Percentiles rank a stretch among this genome's conserved stretches.
Conservation (phyloP, 1,284 basidiomycete genomes). For the Mycosarcoma mackinlayi region DNA sequence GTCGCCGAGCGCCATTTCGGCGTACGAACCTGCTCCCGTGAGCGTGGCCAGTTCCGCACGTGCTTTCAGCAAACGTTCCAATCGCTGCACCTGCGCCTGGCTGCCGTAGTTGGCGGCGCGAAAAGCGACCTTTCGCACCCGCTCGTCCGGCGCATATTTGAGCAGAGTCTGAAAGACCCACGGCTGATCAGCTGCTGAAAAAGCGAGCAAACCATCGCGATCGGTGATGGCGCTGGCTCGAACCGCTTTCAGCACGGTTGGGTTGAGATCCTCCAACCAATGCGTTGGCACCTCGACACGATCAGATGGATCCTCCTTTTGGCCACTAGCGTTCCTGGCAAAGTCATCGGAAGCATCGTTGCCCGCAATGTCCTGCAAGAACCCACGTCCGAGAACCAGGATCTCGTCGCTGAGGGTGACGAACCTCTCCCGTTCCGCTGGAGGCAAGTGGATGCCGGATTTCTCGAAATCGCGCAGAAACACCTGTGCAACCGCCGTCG, state of each 20-base stretch:
- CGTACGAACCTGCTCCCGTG: constrained; percentile 60
- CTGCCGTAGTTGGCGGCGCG: constrained; percentile 63
- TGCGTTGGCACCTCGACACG: constrained; percentile 42
- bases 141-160: constrained; percentile 82
- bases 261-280: constrained; percentile 50
- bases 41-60: constrained; percentile 61
- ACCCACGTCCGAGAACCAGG: constrained; percentile 85
- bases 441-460: constrained; percentile 90
- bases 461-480: constrained; percentile 98
- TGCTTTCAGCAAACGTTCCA: constrained; percentile 60
- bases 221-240: constrained; percentile 20
- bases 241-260: constrained; percentile 28
- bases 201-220: constrained; percentile 32
- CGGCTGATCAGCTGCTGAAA: constrained; percentile 70
- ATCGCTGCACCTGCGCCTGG: constrained; percentile 48
- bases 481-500: constrained; percentile 80
- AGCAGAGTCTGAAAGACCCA: constrained; percentile 91
- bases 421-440: constrained; percentile 80
- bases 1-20: constrained; percentile 63
- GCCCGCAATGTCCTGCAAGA: constrained; percentile 73
- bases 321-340: constrained; percentile 33
- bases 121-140: constrained; percentile 82
- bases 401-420: constrained; percentile 92
- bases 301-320: constrained; percentile 18
- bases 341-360: constrained; percentile 50